These are phyloP conservation scores for Dendrostoma leiphaemia DNA, from an alignment of 2,329 filamentous ascomycete genomes.

Conservation along the genomic window DNA sequence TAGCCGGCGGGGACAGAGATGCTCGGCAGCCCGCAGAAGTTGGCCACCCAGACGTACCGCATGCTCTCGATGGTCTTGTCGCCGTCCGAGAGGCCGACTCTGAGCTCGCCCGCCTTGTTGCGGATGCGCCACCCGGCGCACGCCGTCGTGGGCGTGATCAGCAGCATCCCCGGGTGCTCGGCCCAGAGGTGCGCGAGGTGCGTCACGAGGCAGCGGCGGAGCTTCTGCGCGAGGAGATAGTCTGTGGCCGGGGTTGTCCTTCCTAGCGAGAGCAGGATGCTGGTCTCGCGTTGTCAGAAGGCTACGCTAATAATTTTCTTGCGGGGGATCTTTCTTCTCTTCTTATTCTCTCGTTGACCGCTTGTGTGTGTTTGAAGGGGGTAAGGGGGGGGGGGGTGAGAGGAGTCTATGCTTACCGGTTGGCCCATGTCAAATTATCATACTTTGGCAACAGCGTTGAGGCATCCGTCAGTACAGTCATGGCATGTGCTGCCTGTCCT, in stretches of 20 bases:
- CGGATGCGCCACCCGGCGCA: conserved; percentile 46
- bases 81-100: conserved; percentile 43
- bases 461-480: conserved; percentile 69
- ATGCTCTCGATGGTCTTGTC: conserved; percentile 45
- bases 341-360: too few species aligned
- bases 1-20: conserved; percentile 47
- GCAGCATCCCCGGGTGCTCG: conserved; percentile 64
- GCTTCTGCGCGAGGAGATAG: conserved; percentile 66
- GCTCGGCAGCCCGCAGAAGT: conserved; percentile 47
- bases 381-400: too few species aligned
- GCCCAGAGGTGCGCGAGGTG: conserved; percentile 68
- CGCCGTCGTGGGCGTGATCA: conserved; percentile 66
- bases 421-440: conserved; percentile 50
- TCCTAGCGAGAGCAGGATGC: conserved; percentile 64
- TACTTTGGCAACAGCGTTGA: conserved; percentile 45
- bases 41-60: conserved; percentile 51
- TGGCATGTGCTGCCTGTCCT: conserved; percentile 69
- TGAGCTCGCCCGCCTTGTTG: conserved; percentile 30
- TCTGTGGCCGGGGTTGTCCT: conserved; percentile 63
- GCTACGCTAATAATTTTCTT: neutral
- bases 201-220: conserved; percentile 67
- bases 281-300: conserved; percentile 40
- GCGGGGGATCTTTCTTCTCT: neutral
- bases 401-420: conserved; percentile 10
- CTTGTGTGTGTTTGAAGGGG: too few species aligned